Evolutionary conservation across 2,329 filamentous ascomycete species (phyloP).

Genomic region (Aspergillus fructus): DNA sequence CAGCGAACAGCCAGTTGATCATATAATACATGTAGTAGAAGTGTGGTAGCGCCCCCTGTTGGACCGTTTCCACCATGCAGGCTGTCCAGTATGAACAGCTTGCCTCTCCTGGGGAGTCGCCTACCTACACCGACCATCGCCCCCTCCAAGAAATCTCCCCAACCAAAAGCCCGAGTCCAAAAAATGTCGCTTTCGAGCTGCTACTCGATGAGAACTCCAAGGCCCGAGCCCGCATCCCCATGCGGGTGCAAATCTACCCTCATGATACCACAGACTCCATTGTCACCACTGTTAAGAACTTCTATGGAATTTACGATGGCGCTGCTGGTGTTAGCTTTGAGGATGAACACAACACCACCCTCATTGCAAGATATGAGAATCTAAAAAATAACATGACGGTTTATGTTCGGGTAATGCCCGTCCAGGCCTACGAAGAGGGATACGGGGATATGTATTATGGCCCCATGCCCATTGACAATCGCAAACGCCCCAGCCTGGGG

Average conservation of each 20-base stretch:
- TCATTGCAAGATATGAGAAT: constrained; percentile 96
- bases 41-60: constrained; percentile 26
- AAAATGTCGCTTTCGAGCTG: constrained; percentile 65
- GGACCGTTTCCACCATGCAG: constrained; percentile 32
- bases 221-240: constrained; percentile 61
- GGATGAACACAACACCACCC: constrained; percentile 80
- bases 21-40: constrained; percentile 32
- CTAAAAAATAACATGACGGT: constrained; percentile 89
- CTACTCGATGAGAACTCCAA: constrained; percentile 59
- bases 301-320: constrained; percentile 90
- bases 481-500: constrained; percentile 60
- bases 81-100: constrained; percentile 34
- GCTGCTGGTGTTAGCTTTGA: constrained; percentile 89
- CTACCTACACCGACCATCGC: constrained; percentile 27
- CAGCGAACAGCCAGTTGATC: constrained; percentile 35
- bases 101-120: constrained; percentile 33
- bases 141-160: constrained; percentile 36
- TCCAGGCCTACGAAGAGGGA: constrained; percentile 52
- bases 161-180: constrained; percentile 44
- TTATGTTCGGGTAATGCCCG: constrained; percentile 78
- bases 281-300: constrained; percentile 97
- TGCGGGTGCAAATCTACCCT: constrained; percentile 80
- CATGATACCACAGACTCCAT: constrained; percentile 98
- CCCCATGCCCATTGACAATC: constrained; percentile 51
- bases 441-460: constrained; percentile 47